Evolutionary conservation across 257 asterid genomes (phyloP).

Genomic region (Thymus mandschuricus): DNA sequence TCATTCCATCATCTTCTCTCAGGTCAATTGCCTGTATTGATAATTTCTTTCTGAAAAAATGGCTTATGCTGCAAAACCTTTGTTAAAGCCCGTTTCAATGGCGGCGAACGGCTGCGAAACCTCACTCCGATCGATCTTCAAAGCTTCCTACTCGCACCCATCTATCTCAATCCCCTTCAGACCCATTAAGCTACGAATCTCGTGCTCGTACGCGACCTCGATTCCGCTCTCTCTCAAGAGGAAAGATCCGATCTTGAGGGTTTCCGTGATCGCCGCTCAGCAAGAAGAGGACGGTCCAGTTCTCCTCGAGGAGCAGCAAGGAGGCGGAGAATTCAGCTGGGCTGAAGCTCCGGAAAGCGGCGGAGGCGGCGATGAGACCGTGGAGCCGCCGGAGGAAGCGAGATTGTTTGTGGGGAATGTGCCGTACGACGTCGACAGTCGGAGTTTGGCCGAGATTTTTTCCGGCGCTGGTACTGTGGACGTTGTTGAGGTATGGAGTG

Average conservation of each 20-base stretch:
- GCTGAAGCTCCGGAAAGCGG: slow-evolving; percentile 31
- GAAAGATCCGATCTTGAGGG: slow-evolving; percentile 42
- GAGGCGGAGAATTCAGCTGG: slow-evolving; percentile 39
- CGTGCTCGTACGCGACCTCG: slow-evolving; percentile 49
- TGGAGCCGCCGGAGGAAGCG: slow-evolving; percentile 78
- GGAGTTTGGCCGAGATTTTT: slow-evolving; percentile 66
- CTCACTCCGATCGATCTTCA: slow-evolving; percentile 55
- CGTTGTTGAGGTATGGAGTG: slow-evolving; percentile 63
- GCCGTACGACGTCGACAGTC: slow-evolving; percentile 74
- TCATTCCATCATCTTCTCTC: not conserved
- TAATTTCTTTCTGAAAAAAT: slow-evolving; percentile 28
- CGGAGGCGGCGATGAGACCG: slow-evolving; percentile 38
- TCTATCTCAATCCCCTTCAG: slow-evolving; percentile 43
- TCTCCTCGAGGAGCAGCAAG: slow-evolving; percentile 49
- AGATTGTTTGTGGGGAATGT: slow-evolving; percentile 88
- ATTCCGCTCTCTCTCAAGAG: slow-evolving; percentile 36
- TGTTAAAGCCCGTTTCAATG: slow-evolving; percentile 54
- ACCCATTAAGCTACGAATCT: slow-evolving; percentile 50
- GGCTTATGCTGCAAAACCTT: slow-evolving; percentile 52
- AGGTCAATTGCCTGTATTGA: not conserved
- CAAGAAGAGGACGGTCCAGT: slow-evolving; percentile 59
- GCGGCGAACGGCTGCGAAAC: slow-evolving; percentile 58
- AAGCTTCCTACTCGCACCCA: slow-evolving; percentile 45
- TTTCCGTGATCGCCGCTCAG: slow-evolving; percentile 54
- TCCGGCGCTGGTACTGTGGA: slow-evolving; percentile 89